phyloP scores from a whole-genome alignment of 768 basidiomycete genomes.

The Pholiota molesta region DNA sequence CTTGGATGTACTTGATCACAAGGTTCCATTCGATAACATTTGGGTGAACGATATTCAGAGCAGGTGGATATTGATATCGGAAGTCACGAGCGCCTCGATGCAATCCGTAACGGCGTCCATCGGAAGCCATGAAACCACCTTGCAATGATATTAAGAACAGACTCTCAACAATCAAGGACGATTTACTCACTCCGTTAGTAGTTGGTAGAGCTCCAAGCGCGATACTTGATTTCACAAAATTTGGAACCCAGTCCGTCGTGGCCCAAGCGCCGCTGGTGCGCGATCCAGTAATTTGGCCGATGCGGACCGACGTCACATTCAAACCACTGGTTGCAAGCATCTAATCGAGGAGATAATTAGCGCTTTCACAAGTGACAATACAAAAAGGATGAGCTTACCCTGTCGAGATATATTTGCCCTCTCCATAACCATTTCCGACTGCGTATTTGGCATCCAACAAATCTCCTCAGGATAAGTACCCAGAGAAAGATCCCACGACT shows the following conservation, averaged over 20 bases:
- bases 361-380: neutral
- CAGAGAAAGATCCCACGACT: slow-evolving; percentile 23
- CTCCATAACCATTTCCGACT: slow-evolving; percentile 38
- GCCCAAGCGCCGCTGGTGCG: slow-evolving; percentile 36
- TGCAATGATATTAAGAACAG: neutral
- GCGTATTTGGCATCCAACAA: slow-evolving; percentile 26
- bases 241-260: slow-evolving; percentile 38
- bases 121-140: slow-evolving; percentile 34
- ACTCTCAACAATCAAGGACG: neutral
- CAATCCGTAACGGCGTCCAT: slow-evolving; percentile 25
- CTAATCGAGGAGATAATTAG: slow-evolving; percentile 15
- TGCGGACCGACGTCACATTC: slow-evolving; percentile 28
- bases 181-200: slow-evolving; percentile 25
- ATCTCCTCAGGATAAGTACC: slow-evolving; percentile 32
- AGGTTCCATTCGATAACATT: slow-evolving; percentile 27
- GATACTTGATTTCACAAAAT: slow-evolving; percentile 34
- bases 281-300: slow-evolving; percentile 38
- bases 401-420: slow-evolving; percentile 41
- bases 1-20: slow-evolving; percentile 21
- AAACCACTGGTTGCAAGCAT: slow-evolving; percentile 31
- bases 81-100: slow-evolving; percentile 28
- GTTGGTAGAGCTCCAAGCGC: slow-evolving; percentile 27
- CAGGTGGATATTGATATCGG: slow-evolving; percentile 15
- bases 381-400: slow-evolving; percentile 21
- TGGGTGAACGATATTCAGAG: slow-evolving; percentile 35